phyloP scores from a whole-genome alignment of 768 basidiomycete species.

The Russula dissimulans region DNA sequence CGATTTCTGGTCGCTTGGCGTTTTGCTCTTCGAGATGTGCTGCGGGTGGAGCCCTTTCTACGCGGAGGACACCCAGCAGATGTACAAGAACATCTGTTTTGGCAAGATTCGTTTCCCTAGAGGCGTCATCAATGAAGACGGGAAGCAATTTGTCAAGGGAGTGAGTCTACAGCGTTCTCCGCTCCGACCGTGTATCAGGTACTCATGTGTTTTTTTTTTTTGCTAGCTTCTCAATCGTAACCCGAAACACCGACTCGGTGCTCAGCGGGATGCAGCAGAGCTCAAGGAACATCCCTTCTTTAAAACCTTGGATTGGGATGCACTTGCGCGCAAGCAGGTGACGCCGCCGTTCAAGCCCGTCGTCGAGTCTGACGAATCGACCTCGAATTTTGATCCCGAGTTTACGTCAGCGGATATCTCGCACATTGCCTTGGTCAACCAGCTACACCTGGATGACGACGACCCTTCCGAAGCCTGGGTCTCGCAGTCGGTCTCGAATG shows the following conservation, averaged over 20 bases:
- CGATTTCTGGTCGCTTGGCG: conserved; percentile 96
- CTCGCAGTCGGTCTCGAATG: conserved; percentile 26
- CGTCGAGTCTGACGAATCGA: conserved; percentile 96
- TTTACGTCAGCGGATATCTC: conserved; percentile 90
- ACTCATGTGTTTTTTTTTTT: not conserved
- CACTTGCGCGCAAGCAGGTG: conserved; percentile 77
- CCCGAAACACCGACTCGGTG: conserved; percentile 94
- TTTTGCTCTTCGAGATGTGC: conserved; percentile 98
- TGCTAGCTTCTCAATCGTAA: conserved; percentile 90
- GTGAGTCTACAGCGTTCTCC: conserved; percentile 40
- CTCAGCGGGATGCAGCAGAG: conserved; percentile 82
- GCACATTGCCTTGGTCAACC: conserved; percentile 46
- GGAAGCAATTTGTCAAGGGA: conserved; percentile 98
- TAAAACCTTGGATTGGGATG: conserved; percentile 82
- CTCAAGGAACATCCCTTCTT: conserved; percentile 97
- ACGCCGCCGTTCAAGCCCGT: conserved; percentile 97
- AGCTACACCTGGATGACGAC: conserved; percentile 34
- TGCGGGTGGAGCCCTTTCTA: conserved; percentile 99
- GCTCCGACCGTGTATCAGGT: not conserved
- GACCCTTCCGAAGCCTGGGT: conserved; percentile 70
- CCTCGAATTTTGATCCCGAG: conserved; percentile 97
- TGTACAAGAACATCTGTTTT: conserved; percentile 99
- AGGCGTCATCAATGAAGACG: conserved; percentile 93
- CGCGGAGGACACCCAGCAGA: conserved; percentile 97
- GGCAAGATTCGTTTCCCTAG: conserved; percentile 98